Evolutionary conservation across 345 rosid species (phyloP).

Genomic region (Eucalyptus pumila): DNA sequence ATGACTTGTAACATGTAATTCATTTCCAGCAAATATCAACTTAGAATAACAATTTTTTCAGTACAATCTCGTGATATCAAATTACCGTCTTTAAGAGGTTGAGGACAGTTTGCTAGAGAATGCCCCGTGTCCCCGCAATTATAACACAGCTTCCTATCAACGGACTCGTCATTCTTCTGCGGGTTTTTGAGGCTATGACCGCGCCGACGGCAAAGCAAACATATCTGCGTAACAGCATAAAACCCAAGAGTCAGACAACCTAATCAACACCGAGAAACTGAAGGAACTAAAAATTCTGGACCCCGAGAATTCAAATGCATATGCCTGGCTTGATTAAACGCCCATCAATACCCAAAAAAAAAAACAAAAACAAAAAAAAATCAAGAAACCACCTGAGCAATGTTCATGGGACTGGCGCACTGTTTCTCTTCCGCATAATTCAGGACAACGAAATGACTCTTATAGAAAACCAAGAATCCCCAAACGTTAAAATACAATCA

Average conservation of each 20-base stretch:
- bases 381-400: not conserved
- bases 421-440: not conserved
- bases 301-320: not conserved
- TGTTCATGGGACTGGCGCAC: not conserved
- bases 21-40: not conserved
- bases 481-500: not conserved
- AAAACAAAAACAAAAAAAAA: not conserved
- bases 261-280: not conserved
- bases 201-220: conserved; percentile 66
- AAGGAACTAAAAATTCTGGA: not conserved
- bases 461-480: not conserved
- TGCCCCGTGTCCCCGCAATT: conserved; percentile 83
- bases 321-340: not conserved
- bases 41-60: not conserved
- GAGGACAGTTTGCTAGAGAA: conserved; percentile 66
- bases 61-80: not conserved
- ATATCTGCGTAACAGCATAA: conserved; percentile 38
- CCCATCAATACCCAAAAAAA: not conserved
- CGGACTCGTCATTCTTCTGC: conserved; percentile 37
- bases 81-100: conserved; percentile 71
- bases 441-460: not conserved
- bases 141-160: conserved; percentile 58
- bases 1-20: not conserved
- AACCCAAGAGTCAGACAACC: not conserved
- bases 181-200: conserved; percentile 88